Percentiles rank a stretch among this genome's conserved stretches.
Evolutionary conservation across 306 rosid genomes (phyloP).

Genomic region (Vicia sativa): DNA sequence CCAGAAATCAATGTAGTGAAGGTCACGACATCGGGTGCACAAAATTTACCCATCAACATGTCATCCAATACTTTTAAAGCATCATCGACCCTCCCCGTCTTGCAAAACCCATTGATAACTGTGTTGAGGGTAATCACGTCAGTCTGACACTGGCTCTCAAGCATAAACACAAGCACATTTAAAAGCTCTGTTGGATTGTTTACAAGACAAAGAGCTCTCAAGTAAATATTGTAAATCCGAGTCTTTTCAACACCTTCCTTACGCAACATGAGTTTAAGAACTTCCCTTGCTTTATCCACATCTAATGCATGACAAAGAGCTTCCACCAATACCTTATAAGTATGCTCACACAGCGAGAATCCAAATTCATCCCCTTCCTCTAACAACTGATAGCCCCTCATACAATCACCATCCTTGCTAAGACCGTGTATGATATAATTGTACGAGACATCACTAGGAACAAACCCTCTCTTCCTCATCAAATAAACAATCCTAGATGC

Average conservation of each 20-base stretch:
- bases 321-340: conserved; percentile 68
- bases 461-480: conserved; percentile 67
- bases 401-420: conserved; percentile 72
- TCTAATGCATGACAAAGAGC: conserved; percentile 62
- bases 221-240: conserved; percentile 77
- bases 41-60: conserved; percentile 69
- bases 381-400: conserved; percentile 81
- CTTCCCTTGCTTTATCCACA: conserved; percentile 60
- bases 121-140: conserved; percentile 80
- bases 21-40: conserved; percentile 73
- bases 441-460: conserved; percentile 60
- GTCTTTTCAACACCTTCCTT: conserved; percentile 63
- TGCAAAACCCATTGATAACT: conserved; percentile 78
- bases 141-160: conserved; percentile 64
- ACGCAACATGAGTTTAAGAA: conserved; percentile 62
- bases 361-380: conserved; percentile 72
- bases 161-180: conserved; percentile 72
- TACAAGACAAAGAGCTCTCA: conserved; percentile 69
- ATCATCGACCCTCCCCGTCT: conserved; percentile 72
- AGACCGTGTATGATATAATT: conserved; percentile 78
- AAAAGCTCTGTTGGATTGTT: conserved; percentile 74
- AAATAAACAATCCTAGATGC: conserved; percentile 75
- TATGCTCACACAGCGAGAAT: conserved; percentile 60
- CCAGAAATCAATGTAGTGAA: conserved; percentile 77
- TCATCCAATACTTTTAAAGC: conserved; percentile 71